Evolutionary conservation across 2,329 filamentous ascomycete genomes (phyloP).

Genomic region (Herpotrichia juniperi): DNA sequence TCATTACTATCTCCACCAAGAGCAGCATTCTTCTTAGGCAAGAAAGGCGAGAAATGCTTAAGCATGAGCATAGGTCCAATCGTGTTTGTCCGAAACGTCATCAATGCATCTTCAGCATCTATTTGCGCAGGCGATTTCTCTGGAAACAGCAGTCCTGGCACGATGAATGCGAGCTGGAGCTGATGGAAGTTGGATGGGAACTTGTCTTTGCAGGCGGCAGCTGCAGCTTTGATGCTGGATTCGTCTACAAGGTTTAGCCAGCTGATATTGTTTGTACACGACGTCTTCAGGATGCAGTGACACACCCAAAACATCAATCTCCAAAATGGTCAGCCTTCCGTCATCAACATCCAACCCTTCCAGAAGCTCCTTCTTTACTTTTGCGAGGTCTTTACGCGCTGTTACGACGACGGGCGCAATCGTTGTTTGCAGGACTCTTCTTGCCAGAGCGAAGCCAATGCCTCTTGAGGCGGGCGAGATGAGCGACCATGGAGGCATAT

Average conservation of each 20-base stretch:
- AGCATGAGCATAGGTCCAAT: constrained; percentile 76
- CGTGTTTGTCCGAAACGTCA: constrained; percentile 75
- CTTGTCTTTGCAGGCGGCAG: constrained; percentile 59
- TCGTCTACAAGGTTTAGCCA: constrained; percentile 58
- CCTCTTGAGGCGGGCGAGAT: constrained; percentile 67
- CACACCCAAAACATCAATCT: constrained; percentile 64
- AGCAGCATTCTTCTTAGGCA: constrained; percentile 61
- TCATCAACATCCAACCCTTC: constrained; percentile 55
- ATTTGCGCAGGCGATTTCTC: constrained; percentile 75
- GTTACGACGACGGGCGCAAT: constrained; percentile 66
- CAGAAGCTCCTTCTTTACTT: constrained; percentile 58
- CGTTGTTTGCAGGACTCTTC: constrained; percentile 63
- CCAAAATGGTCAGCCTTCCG: constrained; percentile 57
- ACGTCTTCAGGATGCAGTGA: background rate
- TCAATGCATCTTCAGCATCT: constrained; percentile 64
- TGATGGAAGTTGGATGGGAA: constrained; percentile 59
- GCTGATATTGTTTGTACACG: background rate
- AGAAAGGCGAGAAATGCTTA: constrained; percentile 74
- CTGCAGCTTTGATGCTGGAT: constrained; percentile 62
- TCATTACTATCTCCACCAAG: constrained; percentile 11
- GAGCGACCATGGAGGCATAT: constrained; percentile 56
- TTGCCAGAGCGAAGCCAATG: constrained; percentile 66
- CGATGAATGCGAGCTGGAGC: constrained; percentile 70
- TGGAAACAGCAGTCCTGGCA: constrained; percentile 74
- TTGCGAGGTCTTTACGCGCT: constrained; percentile 59